Percentiles rank a stretch among this genome's conserved stretches.
phyloP scores from a whole-genome alignment of 2,329 filamentous ascomycete genomes.

The Sporothrix globosa region DNA sequence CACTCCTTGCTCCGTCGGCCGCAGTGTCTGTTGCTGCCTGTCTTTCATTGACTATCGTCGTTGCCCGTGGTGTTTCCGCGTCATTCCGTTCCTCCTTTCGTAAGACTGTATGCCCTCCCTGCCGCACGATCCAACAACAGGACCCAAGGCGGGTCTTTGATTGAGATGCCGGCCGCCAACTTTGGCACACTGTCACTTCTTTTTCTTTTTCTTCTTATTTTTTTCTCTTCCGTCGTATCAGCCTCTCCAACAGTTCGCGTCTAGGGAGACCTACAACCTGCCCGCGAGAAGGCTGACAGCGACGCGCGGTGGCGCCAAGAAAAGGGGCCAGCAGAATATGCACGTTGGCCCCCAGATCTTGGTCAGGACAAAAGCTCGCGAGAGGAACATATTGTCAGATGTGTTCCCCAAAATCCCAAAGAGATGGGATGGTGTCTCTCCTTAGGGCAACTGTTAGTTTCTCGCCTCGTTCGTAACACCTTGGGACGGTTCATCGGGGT shows the following conservation, averaged over 20 bases:
- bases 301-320: background rate
- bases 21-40: background rate
- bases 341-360: background rate
- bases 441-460: no score
- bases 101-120: background rate
- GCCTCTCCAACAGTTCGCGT: background rate
- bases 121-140: background rate
- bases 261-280: background rate
- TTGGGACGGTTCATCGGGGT: no score
- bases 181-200: background rate
- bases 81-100: background rate
- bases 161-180: background rate
- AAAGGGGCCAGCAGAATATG: background rate
- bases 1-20: background rate
- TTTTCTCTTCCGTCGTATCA: no score
- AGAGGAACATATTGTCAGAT: background rate
- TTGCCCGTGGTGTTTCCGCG: background rate
- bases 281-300: constrained; percentile 14
- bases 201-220: no score
- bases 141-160: background rate
- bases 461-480: no score
- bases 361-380: background rate
- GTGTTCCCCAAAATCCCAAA: background rate
- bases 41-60: background rate
- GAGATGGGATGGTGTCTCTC: background rate